Percentiles rank a stretch among this genome's conserved stretches.
Conservation (phyloP, 2,329 filamentous ascomycete genomes). For the Colletotrichum theobromicola region DNA sequence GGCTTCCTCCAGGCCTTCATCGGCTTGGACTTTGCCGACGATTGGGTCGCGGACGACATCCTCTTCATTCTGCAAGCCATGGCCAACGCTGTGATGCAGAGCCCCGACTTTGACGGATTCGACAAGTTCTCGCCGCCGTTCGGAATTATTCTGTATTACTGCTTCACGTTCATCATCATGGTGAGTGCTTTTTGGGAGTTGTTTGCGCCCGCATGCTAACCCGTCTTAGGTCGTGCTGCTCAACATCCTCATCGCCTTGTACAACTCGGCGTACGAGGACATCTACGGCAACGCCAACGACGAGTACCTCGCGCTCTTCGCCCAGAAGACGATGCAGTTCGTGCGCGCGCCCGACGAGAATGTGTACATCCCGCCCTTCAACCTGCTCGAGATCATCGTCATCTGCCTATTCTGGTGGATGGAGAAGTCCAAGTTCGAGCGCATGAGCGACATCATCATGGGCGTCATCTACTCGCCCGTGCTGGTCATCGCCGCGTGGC, state of each 20-base stretch:
- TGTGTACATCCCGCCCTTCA: constrained; percentile 95
- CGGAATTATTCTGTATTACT: constrained; percentile 93
- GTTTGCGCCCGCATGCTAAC: background rate
- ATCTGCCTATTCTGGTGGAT: constrained; percentile 94
- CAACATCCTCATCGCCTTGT: constrained; percentile 96
- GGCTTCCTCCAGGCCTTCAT: constrained; percentile 95
- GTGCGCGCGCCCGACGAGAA: constrained; percentile 97
- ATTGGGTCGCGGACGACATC: constrained; percentile 71
- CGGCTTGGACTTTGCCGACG: constrained; percentile 84
- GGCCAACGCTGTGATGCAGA: constrained; percentile 90
- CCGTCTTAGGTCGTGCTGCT: constrained; percentile 68
- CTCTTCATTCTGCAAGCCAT: constrained; percentile 80
- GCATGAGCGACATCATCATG: constrained; percentile 90
- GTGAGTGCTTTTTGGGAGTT: constrained; percentile 47
- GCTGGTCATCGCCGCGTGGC: constrained; percentile 76
- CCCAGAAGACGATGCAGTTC: constrained; percentile 95
- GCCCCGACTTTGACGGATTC: constrained; percentile 87
- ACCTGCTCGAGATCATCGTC: constrained; percentile 85
- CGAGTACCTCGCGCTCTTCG: constrained; percentile 92
- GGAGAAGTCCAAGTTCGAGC: constrained; percentile 72
- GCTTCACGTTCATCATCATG: constrained; percentile 98
- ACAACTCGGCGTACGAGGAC: constrained; percentile 95
- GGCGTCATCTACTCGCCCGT: constrained; percentile 83
- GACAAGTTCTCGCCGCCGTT: constrained; percentile 92
- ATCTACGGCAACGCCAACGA: constrained; percentile 93